Base-by-base conservation (phyloP, 2,329 filamentous ascomycete species). In the Xylaria digitata region DNA sequence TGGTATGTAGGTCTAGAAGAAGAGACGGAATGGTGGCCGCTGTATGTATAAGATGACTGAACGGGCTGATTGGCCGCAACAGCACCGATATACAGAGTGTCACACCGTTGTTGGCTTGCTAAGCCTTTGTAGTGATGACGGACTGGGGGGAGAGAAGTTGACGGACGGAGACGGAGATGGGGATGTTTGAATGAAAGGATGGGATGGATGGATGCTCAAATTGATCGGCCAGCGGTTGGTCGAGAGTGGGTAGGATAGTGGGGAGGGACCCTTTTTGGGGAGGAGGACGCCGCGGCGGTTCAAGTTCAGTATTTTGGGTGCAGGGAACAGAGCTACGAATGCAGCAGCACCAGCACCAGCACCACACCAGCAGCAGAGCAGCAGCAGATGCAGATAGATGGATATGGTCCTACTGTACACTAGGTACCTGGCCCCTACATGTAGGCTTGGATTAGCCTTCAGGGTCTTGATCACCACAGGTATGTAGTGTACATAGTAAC, bases 161-260 rank as follows among this genome's bases (percentile, higher is more conserved):
- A 61, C 43, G 65, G 30, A 65, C 61, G 69, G 69, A 69, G 68
- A 66, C 56, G 69, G 69, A 69, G 68, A 68, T 69, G 67, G 63
- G 57, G 66, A 69, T 69, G 62, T 65, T 69, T 58, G 64, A 66
- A 50, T 59, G 54, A 37, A 58, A 19, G 45, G 52, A 55, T 43
- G 52, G 30, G 19, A 57, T 56, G 45, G 52, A 61, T 60, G 68
- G 61, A 65, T 63, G 65, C 52, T 64, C 49, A 66, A 57, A 62
- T 66, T 66, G 63, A 62, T 64, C 55, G 60, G 59, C 60, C 32
- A 49, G 57, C 32, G 32, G 46, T 43, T 57, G 63, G 45, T 54
- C 21, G 50, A 61, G 57, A 50, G 56, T 37, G 37, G 52, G 54
- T 34, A 49, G 64, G 59, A 13, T 43, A 43, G 53, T 37, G 37